These are phyloP conservation scores for Adiantum capillusveneris DNA, from an alignment of 75 land plant species.

Conservation along the genomic window DNA sequence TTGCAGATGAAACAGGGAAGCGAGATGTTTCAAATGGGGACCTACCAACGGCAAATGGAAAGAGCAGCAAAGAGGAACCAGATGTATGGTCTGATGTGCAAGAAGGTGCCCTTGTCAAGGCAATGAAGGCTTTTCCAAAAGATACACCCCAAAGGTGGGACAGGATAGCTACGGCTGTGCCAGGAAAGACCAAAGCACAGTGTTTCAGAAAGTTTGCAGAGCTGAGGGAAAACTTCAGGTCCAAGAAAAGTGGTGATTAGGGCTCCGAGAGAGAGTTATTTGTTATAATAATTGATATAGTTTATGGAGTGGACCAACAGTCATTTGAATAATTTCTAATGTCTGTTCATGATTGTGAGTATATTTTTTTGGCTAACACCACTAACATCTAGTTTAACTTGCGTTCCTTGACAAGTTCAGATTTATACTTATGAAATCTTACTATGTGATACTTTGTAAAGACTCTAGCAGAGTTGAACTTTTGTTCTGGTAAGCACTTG, in stretches of 20 bases:
- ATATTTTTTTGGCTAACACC: too few species aligned
- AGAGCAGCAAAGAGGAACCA: slow-evolving; percentile 31
- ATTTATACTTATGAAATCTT: too few species aligned
- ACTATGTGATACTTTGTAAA: too few species aligned
- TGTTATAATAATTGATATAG: background rate
- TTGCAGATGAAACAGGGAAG: background rate
- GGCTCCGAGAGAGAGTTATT: background rate
- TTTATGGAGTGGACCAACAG: too few species aligned
- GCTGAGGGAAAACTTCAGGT: slow-evolving; percentile 77
- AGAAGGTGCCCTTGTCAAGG: slow-evolving; percentile 81
- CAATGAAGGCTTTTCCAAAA: slow-evolving; percentile 89
- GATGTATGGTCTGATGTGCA: slow-evolving; percentile 79
- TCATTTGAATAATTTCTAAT: too few species aligned
- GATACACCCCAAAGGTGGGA: slow-evolving; percentile 92
- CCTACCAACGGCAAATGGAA: slow-evolving; percentile 26
- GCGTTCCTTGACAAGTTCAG: too few species aligned
- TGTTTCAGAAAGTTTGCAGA: slow-evolving; percentile 84
- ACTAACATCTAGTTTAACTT: too few species aligned
- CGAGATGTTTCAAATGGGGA: background rate
- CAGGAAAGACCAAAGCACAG: slow-evolving; percentile 83
- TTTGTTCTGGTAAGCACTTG: too few species aligned
- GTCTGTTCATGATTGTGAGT: too few species aligned
- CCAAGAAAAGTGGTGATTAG: slow-evolving; percentile 31
- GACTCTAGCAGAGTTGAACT: too few species aligned
- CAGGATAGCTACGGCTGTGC: slow-evolving; percentile 81